Evolutionary conservation across 805 yeast species (phyloP).

Genomic region (Wickerhamomyces canadensis): DNA sequence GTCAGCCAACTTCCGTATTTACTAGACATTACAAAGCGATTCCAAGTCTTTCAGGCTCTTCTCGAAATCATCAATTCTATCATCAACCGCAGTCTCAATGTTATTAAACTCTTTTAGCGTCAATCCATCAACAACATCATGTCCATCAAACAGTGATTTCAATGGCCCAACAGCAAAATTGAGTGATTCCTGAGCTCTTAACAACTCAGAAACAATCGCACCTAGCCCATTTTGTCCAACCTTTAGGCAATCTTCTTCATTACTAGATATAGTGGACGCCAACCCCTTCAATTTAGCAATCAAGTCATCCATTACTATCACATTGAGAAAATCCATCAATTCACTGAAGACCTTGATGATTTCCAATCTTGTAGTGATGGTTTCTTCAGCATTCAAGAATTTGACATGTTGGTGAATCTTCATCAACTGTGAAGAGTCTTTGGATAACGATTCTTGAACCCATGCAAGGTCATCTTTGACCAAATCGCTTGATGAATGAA

Average conservation of each 20-base stretch:
- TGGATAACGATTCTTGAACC: conserved; percentile 11
- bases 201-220: too few relatives aligned
- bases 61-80: not conserved
- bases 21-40: not conserved
- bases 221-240: too few relatives aligned
- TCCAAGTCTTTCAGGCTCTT: not conserved
- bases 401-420: conserved; percentile 11
- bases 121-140: not conserved
- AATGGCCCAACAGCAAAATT: not conserved
- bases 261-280: not conserved
- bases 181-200: not conserved
- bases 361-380: conserved; percentile 15
- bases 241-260: too few relatives aligned
- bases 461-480: conserved; percentile 15
- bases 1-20: too few relatives aligned
- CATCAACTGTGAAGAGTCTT: conserved; percentile 9
- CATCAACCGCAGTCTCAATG: not conserved
- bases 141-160: not conserved
- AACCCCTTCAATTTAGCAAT: conserved; percentile 10
- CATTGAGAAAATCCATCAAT: conserved; percentile 9
- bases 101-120: not conserved
- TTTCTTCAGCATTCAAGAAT: conserved; percentile 17
- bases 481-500: not conserved
- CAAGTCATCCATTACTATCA: conserved; percentile 14
- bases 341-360: conserved; percentile 14